phyloP scores from a whole-genome alignment of 1,139 yeast species.

The Geotrichum fermentans region DNA sequence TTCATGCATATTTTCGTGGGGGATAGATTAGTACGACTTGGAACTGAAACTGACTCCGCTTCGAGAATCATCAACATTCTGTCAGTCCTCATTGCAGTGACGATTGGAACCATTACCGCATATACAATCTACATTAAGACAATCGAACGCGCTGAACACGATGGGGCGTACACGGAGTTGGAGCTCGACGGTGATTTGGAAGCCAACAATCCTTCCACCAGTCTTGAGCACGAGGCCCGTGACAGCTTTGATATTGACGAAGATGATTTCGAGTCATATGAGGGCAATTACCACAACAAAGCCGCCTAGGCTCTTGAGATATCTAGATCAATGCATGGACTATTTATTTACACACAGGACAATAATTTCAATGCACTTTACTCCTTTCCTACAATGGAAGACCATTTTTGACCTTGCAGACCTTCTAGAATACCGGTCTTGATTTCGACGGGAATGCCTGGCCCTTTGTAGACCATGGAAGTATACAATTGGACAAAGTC shows the following conservation, averaged over 20 bases:
- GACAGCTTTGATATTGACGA: slow-evolving; percentile 16
- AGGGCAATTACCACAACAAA: background rate
- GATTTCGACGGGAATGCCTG: slow-evolving; percentile 75
- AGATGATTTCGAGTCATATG: slow-evolving; percentile 2
- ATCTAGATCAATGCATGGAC: background rate
- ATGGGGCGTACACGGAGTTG: slow-evolving; percentile 8
- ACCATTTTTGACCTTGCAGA: slow-evolving; percentile 77
- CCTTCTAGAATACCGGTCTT: slow-evolving; percentile 69
- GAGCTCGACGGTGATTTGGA: slow-evolving; percentile 8
- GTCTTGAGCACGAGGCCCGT: slow-evolving; percentile 2
- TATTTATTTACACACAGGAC: background rate
- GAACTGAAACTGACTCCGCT: slow-evolving; percentile 48
- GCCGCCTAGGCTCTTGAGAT: background rate
- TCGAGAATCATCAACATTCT: slow-evolving; percentile 58
- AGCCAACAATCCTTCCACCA: background rate
- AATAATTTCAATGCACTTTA: background rate
- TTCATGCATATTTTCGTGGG: slow-evolving; percentile 78
- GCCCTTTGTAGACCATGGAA: slow-evolving; percentile 88
- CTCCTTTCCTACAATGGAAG: slow-evolving; percentile 38
- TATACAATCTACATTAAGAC: slow-evolving; percentile 54
- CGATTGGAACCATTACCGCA: slow-evolving; percentile 59
- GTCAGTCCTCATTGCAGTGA: slow-evolving; percentile 56
- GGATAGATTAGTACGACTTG: slow-evolving; percentile 63
- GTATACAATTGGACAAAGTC: slow-evolving; percentile 81
- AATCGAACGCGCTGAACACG: slow-evolving; percentile 14